Conservation (phyloP, 768 basidiomycete genomes). For the Phanerochaete sordida region DNA sequence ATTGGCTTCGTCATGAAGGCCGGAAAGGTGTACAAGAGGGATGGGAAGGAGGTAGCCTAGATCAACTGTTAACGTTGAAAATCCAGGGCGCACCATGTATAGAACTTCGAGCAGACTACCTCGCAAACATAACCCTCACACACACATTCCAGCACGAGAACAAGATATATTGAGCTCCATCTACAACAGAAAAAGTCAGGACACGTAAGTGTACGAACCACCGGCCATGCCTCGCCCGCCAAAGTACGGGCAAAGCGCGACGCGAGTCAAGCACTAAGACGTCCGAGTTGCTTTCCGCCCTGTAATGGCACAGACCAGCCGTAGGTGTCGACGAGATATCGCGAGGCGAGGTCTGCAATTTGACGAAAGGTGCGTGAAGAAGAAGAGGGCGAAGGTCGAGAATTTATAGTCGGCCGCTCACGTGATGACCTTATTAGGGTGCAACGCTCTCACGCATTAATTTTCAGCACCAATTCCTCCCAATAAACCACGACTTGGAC, state of each 20-base stretch:
- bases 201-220: slow-evolving; percentile 19
- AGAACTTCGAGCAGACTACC: too few species aligned
- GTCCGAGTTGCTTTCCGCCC: slow-evolving; percentile 24
- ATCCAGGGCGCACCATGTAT: too few species aligned
- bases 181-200: too few species aligned
- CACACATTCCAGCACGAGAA: too few species aligned
- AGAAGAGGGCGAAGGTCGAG: background rate
- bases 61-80: too few species aligned
- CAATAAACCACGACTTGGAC: too few species aligned
- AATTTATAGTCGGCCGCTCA: background rate
- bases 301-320: slow-evolving; percentile 26
- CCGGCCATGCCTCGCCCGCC: slow-evolving; percentile 20
- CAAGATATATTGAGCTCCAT: too few species aligned
- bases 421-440: background rate
- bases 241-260: slow-evolving; percentile 15
- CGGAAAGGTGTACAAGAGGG: slow-evolving; percentile 42
- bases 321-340: slow-evolving; percentile 3
- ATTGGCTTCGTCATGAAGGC: slow-evolving; percentile 60
- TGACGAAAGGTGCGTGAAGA: slow-evolving; percentile 25
- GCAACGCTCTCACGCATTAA: background rate
- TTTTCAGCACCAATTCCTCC: background rate
- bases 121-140: too few species aligned
- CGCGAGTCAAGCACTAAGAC: slow-evolving; percentile 26
- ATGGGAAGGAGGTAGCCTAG: slow-evolving; percentile 28
- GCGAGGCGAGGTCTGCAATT: slow-evolving; percentile 22